Percentiles rank a stretch among this genome's conserved stretches.
Conservation (phyloP, 1,284 basidiomycete genomes). For the Cryptococcus amylolentus region DNA sequence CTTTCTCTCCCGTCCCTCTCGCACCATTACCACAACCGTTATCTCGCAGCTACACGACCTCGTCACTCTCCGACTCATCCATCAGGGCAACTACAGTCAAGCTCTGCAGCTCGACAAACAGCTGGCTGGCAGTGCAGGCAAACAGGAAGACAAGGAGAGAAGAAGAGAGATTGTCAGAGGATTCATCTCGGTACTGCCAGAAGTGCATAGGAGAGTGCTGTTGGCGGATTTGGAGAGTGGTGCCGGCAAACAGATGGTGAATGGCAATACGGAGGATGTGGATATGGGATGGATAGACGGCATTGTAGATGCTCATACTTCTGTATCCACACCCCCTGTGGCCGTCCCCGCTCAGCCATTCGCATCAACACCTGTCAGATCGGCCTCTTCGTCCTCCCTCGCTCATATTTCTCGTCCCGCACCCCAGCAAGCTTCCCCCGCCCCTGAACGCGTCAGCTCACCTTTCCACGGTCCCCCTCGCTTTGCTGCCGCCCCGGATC, state of each 20-base stretch:
- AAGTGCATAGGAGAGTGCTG: conserved; percentile 54
- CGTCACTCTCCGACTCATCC: conserved; percentile 72
- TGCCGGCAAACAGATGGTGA: conserved; percentile 8
- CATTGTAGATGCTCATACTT: not conserved
- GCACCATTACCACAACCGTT: conserved; percentile 53
- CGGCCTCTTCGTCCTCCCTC: conserved; percentile 6
- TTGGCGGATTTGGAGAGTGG: conserved; percentile 23
- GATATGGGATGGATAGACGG: conserved; percentile 19
- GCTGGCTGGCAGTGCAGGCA: conserved; percentile 46
- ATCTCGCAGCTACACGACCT: conserved; percentile 69
- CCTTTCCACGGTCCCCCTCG: conserved; percentile 44
- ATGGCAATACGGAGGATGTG: conserved; percentile 21
- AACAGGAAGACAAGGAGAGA: conserved; percentile 50
- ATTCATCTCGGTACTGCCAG: conserved; percentile 60
- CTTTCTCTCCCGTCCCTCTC: conserved; percentile 50
- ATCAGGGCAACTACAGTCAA: conserved; percentile 66
- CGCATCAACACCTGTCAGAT: conserved; percentile 17
- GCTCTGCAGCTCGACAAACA: conserved; percentile 70
- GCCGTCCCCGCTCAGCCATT: conserved; percentile 4
- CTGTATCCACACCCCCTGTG: conserved; percentile 3
- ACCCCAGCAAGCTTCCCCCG: conserved; percentile 9
- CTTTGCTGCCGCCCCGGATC: conserved; percentile 24
- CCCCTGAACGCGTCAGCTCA: conserved; percentile 10
- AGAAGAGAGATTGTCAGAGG: conserved; percentile 65
- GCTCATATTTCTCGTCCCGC: conserved; percentile 10